Conservation (phyloP, 805 yeast species). For the Yarrowia bubula region DNA sequence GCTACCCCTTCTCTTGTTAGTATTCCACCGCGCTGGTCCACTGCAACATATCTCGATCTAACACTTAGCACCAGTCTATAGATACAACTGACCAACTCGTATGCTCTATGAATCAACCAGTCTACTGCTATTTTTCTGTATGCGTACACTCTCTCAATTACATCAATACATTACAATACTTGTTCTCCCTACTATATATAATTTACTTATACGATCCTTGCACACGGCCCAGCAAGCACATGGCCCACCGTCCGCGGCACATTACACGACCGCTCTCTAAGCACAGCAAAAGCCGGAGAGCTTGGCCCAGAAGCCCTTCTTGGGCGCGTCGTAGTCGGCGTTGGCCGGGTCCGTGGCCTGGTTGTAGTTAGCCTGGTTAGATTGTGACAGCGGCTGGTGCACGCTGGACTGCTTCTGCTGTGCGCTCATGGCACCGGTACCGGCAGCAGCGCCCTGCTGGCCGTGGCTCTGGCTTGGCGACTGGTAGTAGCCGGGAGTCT, state of each 20-base stretch:
- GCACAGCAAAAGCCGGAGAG: slow-evolving; percentile 24
- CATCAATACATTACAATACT: slow-evolving; percentile 15
- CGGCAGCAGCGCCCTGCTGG: slow-evolving; percentile 4
- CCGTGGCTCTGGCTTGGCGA: slow-evolving; percentile 26
- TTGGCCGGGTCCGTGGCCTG: slow-evolving; percentile 27
- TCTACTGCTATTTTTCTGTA: too few relatives aligned
- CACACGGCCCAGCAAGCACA: too few relatives aligned
- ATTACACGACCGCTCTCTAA: not conserved
- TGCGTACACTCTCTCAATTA: not conserved
- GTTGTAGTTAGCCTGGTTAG: slow-evolving; percentile 27
- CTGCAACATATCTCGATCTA: too few relatives aligned
- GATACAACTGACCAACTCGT: too few relatives aligned
- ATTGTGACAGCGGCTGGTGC: slow-evolving; percentile 24
- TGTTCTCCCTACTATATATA: slow-evolving; percentile 20
- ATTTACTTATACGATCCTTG: slow-evolving; percentile 20
- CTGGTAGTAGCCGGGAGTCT: slow-evolving; percentile 25
- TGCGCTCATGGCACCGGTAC: slow-evolving; percentile 9
- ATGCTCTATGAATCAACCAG: too few relatives aligned
- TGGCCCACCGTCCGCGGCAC: too few relatives aligned
- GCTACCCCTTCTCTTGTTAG: too few relatives aligned
- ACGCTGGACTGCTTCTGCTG: slow-evolving; percentile 25
- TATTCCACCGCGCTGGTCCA: too few relatives aligned
- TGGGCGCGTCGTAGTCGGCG: slow-evolving; percentile 27
- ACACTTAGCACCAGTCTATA: not conserved
- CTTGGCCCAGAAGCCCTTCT: slow-evolving; percentile 27